Conservation (phyloP, 106 monocot species). For the Ottelia alismoides region DNA sequence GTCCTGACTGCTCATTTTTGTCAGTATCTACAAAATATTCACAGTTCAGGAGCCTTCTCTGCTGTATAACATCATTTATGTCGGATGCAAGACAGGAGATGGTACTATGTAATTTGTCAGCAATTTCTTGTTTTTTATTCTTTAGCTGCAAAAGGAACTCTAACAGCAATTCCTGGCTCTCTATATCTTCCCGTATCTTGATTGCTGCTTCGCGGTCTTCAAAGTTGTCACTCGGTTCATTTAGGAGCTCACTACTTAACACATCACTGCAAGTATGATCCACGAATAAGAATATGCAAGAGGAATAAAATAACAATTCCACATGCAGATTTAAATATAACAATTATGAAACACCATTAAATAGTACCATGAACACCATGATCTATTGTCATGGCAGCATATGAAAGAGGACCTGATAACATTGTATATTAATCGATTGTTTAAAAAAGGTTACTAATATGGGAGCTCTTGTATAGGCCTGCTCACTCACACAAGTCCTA, state of each 20-base stretch:
- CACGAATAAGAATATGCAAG: no score
- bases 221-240: conserved; percentile 38
- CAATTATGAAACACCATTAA: no score
- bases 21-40: not conserved
- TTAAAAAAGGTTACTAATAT: no score
- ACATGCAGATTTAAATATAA: no score
- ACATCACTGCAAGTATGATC: conserved; percentile 62
- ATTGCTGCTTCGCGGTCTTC: conserved; percentile 56
- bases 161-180: conserved; percentile 54
- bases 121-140: conserved; percentile 40
- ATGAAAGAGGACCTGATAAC: no score
- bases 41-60: not conserved
- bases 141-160: conserved; percentile 53
- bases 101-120: conserved; percentile 27
- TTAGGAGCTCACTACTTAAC: conserved; percentile 64
- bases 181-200: conserved; percentile 46
- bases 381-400: no score
- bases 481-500: no score
- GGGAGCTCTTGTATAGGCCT: no score
- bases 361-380: no score
- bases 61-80: not conserved
- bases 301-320: no score
- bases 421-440: no score
- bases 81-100: not conserved
- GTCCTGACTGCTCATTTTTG: not conserved